A percentile compares a stretch with the other conserved stretches of the same genome.
Evolutionary conservation across 371 early-diverging fungal genomes (phyloP).

Genomic region (Haplosporangium sp.): DNA sequence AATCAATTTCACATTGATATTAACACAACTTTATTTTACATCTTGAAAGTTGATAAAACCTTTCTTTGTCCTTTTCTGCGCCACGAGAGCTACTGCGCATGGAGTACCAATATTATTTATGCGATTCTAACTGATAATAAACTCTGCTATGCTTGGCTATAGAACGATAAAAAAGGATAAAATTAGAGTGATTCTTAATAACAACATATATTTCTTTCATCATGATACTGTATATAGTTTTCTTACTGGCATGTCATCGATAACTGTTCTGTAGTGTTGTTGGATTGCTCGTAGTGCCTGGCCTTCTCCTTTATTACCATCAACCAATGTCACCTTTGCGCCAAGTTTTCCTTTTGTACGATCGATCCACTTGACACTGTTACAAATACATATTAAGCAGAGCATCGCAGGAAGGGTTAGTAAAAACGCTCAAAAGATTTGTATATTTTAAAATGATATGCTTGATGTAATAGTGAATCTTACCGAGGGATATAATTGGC

Average conservation of each 20-base stretch:
- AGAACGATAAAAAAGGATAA: no score
- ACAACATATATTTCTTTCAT: no score
- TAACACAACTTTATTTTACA: no score
- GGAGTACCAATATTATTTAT: not conserved
- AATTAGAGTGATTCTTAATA: no score
- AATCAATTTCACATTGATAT: no score
- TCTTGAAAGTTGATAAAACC: no score
- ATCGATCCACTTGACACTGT: constrained; percentile 54
- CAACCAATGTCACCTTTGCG: constrained; percentile 45
- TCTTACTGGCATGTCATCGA: constrained; percentile 57
- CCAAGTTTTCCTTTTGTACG: constrained; percentile 44
- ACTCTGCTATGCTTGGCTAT: constrained; percentile 44
- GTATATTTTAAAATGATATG: not conserved
- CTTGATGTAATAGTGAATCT: not conserved
- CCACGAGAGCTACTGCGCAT: not conserved
- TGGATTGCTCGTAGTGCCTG: constrained; percentile 42
- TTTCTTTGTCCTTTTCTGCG: not conserved
- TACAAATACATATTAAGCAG: not conserved
- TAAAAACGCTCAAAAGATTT: no score
- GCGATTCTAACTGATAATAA: constrained; percentile 30
- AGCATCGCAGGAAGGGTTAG: no score
- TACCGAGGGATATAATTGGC: constrained; percentile 50
- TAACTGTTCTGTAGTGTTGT: constrained; percentile 42
- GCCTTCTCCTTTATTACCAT: constrained; percentile 51
- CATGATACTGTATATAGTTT: no score